Conservation (phyloP, 169 alveolate species). For the Cytauxzoon felis region DNA sequence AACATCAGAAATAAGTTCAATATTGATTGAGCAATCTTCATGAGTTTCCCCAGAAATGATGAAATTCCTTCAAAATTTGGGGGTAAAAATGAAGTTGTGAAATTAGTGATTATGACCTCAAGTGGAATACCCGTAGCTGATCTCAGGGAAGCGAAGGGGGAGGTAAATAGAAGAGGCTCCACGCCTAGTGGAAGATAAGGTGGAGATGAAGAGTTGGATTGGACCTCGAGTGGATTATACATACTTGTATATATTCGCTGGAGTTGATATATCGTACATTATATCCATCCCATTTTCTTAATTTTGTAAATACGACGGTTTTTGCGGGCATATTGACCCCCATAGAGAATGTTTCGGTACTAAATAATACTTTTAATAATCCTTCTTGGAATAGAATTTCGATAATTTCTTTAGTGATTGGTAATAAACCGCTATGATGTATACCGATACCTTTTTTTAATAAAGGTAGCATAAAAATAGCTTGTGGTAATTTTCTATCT, state of each 20-base stretch:
- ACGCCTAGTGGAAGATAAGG: too few relatives aligned
- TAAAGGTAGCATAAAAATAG: constrained; percentile 87
- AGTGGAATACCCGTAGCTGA: too few relatives aligned
- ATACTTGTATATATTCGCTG: constrained; percentile 93
- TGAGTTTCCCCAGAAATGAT: too few relatives aligned
- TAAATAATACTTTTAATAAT: constrained; percentile 89
- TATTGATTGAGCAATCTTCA: too few relatives aligned
- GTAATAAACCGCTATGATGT: constrained; percentile 97
- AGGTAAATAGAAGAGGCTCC: too few relatives aligned
- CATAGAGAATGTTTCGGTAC: constrained; percentile 97
- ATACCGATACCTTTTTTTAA: constrained; percentile 94
- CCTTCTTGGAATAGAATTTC: constrained; percentile 96
- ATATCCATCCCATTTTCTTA: constrained; percentile 93
- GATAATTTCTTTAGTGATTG: constrained; percentile 94
- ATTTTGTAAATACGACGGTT: constrained; percentile 94
- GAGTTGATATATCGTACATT: constrained; percentile 88
- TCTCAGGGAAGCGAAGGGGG: too few relatives aligned
- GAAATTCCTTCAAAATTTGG: too few relatives aligned
- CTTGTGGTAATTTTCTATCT: constrained; percentile 90
- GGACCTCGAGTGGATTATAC: too few relatives aligned
- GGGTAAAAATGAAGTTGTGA: too few relatives aligned
- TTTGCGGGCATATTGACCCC: constrained; percentile 99
- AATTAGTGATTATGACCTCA: too few relatives aligned
- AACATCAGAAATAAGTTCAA: too few relatives aligned
- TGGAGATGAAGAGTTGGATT: too few relatives aligned